These are phyloP conservation scores for Gentiana straminea DNA, from an alignment of 257 asterid genomes.

Conservation along the genomic window DNA sequence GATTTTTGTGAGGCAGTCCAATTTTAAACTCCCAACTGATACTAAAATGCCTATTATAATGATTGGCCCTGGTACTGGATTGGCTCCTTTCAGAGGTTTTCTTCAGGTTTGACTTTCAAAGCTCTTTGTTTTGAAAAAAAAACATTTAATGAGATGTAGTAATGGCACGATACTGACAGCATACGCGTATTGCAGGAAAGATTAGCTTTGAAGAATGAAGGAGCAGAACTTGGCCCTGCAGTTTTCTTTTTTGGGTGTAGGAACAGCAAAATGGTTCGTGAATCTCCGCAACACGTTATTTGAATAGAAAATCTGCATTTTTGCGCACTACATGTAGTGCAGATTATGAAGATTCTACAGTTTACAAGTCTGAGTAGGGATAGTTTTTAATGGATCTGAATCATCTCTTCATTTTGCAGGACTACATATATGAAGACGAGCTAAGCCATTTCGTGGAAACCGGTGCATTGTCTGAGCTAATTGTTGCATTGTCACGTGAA, in stretches of 20 bases:
- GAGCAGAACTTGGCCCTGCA: slow-evolving; percentile 86
- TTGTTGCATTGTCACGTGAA: slow-evolving; percentile 88
- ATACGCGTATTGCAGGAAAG: slow-evolving; percentile 60
- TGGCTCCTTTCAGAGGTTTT: slow-evolving; percentile 98
- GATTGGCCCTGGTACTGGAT: slow-evolving; percentile 99
- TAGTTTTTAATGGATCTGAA: too few species aligned
- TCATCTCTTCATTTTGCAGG: slow-evolving; percentile 32
- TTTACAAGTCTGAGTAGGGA: too few species aligned
- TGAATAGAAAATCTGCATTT: not conserved
- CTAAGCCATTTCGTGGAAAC: slow-evolving; percentile 46
- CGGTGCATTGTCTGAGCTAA: slow-evolving; percentile 83
- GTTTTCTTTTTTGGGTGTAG: slow-evolving; percentile 89
- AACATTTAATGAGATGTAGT: not conserved
- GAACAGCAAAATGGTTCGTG: slow-evolving; percentile 73
- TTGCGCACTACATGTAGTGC: too few species aligned
- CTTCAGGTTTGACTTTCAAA: slow-evolving; percentile 61
- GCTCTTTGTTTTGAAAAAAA: not conserved
- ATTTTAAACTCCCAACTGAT: slow-evolving; percentile 85
- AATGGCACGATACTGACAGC: slow-evolving; percentile 3
- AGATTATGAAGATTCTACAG: too few species aligned
- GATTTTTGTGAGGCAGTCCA: slow-evolving; percentile 73
- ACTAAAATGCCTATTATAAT: slow-evolving; percentile 72
- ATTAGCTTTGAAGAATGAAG: slow-evolving; percentile 79
- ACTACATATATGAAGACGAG: slow-evolving; percentile 82
- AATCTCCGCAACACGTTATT: not conserved